Evolutionary conservation across 2,329 filamentous ascomycete genomes (phyloP).

Genomic region (Epichloe coenophiala): DNA sequence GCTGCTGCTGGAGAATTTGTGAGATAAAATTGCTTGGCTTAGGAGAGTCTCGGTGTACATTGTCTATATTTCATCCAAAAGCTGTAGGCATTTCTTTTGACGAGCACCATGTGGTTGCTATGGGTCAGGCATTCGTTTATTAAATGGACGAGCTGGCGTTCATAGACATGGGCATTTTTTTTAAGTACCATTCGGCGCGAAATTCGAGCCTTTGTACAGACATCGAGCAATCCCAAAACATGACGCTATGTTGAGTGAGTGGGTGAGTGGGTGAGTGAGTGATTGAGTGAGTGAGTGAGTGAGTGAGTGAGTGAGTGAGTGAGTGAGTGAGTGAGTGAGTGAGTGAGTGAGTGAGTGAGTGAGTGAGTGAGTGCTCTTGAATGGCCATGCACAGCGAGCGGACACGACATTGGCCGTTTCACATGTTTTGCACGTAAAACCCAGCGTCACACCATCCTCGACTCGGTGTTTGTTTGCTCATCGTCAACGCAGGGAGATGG

Average conservation of each 20-base stretch:
- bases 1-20: constrained; percentile 46
- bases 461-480: neutral
- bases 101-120: neutral
- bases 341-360: too few species aligned
- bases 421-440: neutral
- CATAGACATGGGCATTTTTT: neutral
- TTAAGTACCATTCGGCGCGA: neutral
- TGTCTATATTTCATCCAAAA: neutral
- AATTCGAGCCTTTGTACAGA: neutral
- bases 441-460: neutral
- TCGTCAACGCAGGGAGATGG: neutral
- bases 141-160: constrained; percentile 3
- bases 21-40: constrained; percentile 13
- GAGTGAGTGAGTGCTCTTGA: neutral
- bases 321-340: too few species aligned
- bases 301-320: too few species aligned
- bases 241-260: too few species aligned
- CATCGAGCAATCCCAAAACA: too few species aligned
- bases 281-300: neutral
- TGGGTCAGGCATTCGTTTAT: neutral
- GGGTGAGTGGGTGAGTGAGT: neutral
- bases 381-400: neutral
- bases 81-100: neutral
- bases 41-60: neutral
- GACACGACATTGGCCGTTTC: neutral